Conservation (phyloP, 1,284 basidiomycete species). For the Spongiforma sp. region DNA sequence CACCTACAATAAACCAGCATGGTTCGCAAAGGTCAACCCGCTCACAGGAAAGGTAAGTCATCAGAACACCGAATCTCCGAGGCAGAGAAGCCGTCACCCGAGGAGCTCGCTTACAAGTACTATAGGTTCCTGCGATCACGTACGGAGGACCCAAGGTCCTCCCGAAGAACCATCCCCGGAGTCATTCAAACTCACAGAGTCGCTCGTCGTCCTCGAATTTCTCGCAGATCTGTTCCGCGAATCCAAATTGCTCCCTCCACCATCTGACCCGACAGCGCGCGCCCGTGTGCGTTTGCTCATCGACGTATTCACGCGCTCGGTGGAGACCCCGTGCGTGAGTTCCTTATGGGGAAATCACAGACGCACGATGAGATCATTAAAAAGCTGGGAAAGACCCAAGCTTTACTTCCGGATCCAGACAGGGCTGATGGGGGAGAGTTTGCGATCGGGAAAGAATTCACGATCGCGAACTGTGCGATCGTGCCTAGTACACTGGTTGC, state of each 20-base stretch:
- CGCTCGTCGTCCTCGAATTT: constrained; percentile 66
- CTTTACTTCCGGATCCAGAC: constrained; percentile 31
- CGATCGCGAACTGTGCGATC: constrained; percentile 59
- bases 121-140: constrained; percentile 58
- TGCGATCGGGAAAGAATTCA: constrained; percentile 42
- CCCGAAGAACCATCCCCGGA: constrained; percentile 60
- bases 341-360: neutral
- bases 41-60: constrained; percentile 16
- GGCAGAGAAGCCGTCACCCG: too few species aligned
- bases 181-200: constrained; percentile 66
- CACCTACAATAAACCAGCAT: constrained; percentile 16
- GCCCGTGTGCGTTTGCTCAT: constrained; percentile 66
- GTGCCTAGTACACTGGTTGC: constrained; percentile 55
- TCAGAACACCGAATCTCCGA: too few species aligned
- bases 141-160: constrained; percentile 52
- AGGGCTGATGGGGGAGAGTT: constrained; percentile 21
- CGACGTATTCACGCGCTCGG: constrained; percentile 46
- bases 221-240: constrained; percentile 59
- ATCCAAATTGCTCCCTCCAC: constrained; percentile 42
- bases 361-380: constrained; percentile 3
- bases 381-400: constrained; percentile 38
- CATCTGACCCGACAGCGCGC: constrained; percentile 53
- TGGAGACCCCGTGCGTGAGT: neutral
- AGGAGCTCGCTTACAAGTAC: too few species aligned
- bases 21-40: constrained; percentile 17